phyloP scores from a whole-genome alignment of 306 rosid species.

The Sindora glabra region DNA sequence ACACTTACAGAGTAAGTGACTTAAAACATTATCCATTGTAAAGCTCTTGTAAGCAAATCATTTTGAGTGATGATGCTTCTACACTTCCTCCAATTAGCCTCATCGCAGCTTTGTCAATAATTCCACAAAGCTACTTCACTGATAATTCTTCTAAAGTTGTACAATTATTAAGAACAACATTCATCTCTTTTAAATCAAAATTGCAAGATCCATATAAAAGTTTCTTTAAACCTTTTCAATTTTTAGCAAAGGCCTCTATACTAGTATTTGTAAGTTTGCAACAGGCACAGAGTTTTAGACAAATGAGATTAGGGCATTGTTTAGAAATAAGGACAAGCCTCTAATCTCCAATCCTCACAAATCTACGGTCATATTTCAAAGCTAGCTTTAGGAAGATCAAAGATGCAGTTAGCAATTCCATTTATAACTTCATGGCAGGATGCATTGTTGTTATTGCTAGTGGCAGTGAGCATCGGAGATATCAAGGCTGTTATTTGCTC shows the following conservation, averaged over 20 bases:
- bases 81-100: conserved; percentile 79
- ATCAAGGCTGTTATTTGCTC: conserved; percentile 41
- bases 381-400: conserved; percentile 88
- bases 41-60: conserved; percentile 80
- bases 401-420: conserved; percentile 42
- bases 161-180: conserved; percentile 78
- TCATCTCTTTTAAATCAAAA: conserved; percentile 84
- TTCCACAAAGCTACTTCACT: conserved; percentile 82
- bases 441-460: conserved; percentile 2
- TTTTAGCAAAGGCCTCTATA: conserved; percentile 65
- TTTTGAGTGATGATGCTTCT: conserved; percentile 50
- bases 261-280: conserved; percentile 72
- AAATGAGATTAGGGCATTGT: conserved; percentile 79
- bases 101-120: conserved; percentile 46
- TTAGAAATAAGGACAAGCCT: conserved; percentile 59
- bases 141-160: conserved; percentile 70
- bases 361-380: conserved; percentile 83
- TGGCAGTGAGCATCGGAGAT: conserved; percentile 38
- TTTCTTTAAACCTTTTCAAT: conserved; percentile 84
- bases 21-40: conserved; percentile 89
- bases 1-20: conserved; percentile 61
- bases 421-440: background rate
- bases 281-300: conserved; percentile 91
- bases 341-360: conserved; percentile 64
- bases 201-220: conserved; percentile 92